A percentile compares a stretch with the other conserved stretches of the same genome.
Evolutionary conservation across 192 early-diverging fungal species (phyloP).

Genomic region (Coemansia sp.): DNA sequence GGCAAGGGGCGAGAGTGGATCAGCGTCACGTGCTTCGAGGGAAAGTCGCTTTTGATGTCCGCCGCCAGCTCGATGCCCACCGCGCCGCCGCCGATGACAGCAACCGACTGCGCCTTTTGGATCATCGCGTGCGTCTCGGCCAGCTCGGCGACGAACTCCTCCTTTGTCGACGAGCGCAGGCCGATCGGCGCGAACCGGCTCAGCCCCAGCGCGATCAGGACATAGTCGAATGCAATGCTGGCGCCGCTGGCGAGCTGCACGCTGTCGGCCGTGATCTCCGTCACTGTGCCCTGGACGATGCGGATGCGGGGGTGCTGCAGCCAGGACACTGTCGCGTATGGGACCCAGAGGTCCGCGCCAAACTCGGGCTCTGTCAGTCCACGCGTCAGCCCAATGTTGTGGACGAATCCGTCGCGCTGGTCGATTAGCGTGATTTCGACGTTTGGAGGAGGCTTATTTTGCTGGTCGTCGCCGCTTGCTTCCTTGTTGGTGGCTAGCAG

Average conservation of each 20-base stretch:
- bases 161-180: constrained; percentile 18
- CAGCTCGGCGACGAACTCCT: constrained; percentile 22
- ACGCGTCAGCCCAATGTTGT: constrained; percentile 58
- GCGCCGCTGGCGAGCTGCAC: constrained; percentile 27
- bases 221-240: constrained; percentile 52
- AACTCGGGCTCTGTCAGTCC: constrained; percentile 51
- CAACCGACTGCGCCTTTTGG: constrained; percentile 50
- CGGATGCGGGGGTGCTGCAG: constrained; percentile 38
- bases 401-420: constrained; percentile 59
- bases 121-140: constrained; percentile 40
- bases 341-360: constrained; percentile 58
- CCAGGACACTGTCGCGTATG: constrained; percentile 51
- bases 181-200: constrained; percentile 49
- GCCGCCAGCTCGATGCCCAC: constrained; percentile 79
- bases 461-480: neutral
- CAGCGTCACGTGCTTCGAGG: constrained; percentile 39
- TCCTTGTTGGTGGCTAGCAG: constrained; percentile 13
- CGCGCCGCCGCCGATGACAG: constrained; percentile 74
- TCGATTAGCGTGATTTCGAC: constrained; percentile 62
- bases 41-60: constrained; percentile 59
- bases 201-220: constrained; percentile 59
- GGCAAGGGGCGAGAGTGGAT: constrained; percentile 39
- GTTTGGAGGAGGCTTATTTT: neutral
- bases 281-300: constrained; percentile 47
- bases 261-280: constrained; percentile 29